A percentile compares a stretch with the other conserved stretches of the same genome.
Conservation (phyloP, 2,329 filamentous ascomycete species). For the Helotiales sp. region DNA sequence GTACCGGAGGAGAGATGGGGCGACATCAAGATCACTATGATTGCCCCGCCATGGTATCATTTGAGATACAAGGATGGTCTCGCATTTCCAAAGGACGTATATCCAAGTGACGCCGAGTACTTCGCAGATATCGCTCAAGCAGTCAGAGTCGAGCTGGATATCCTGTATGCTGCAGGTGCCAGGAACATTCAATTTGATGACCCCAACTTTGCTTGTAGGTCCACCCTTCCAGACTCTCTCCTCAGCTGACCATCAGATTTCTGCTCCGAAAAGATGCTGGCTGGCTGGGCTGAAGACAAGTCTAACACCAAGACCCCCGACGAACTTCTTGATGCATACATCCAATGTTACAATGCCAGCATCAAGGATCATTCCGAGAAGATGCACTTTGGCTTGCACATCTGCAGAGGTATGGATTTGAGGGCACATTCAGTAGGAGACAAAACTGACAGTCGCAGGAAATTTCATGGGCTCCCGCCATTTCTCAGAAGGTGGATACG, state of each 20-base stretch:
- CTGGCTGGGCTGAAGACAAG: slow-evolving; percentile 66
- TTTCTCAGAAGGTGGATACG: slow-evolving; percentile 68
- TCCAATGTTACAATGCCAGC: slow-evolving; percentile 74
- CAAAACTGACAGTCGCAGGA: slow-evolving; percentile 8
- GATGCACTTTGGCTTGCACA: slow-evolving; percentile 75
- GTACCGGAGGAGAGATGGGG: slow-evolving; percentile 62
- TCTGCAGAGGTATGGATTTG: slow-evolving; percentile 59
- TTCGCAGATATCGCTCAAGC: slow-evolving; percentile 55
- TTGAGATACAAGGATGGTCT: slow-evolving; percentile 56
- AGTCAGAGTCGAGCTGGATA: slow-evolving; percentile 52
- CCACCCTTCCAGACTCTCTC: background rate
- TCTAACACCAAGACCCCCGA: slow-evolving; percentile 59
- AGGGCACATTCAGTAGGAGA: background rate
- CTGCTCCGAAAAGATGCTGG: slow-evolving; percentile 70
- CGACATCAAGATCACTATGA: slow-evolving; percentile 69
- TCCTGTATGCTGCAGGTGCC: slow-evolving; percentile 55
- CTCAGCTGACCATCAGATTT: slow-evolving; percentile 53
- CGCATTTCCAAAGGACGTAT: slow-evolving; percentile 53
- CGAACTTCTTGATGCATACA: slow-evolving; percentile 73
- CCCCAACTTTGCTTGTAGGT: slow-evolving; percentile 63
- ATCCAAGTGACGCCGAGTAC: slow-evolving; percentile 53
- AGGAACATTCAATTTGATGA: slow-evolving; percentile 57
- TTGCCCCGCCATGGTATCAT: slow-evolving; percentile 70
- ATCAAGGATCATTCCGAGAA: slow-evolving; percentile 64
- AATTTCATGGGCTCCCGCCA: slow-evolving; percentile 69